phyloP scores from a whole-genome alignment of 371 early-diverging fungal species.

The Mucor indicus region DNA sequence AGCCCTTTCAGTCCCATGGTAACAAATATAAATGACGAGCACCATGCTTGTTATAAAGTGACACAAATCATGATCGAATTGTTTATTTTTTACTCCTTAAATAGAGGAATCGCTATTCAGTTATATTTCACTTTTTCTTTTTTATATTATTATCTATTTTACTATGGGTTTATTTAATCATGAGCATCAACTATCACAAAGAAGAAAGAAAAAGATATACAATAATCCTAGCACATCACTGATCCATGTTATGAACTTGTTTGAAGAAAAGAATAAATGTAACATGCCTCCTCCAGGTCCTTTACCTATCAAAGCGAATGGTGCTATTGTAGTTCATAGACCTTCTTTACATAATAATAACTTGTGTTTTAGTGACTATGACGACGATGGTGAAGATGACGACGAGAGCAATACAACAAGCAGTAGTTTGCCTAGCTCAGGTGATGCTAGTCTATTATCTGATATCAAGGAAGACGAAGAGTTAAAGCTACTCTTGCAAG shows the following conservation, averaged over 20 bases:
- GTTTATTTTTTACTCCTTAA: no score
- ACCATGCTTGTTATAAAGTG: no score
- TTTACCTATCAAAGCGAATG: constrained; percentile 24
- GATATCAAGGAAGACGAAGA: no score
- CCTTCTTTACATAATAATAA: not conserved
- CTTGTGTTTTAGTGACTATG: not conserved
- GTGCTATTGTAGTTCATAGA: constrained; percentile 21
- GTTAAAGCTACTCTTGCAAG: constrained; percentile 13
- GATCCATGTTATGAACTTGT: constrained; percentile 13
- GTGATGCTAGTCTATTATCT: not conserved
- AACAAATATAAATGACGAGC: no score
- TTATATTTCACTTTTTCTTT: no score
- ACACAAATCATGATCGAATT: no score
- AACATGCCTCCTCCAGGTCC: constrained; percentile 6
- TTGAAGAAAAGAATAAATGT: constrained; percentile 16
- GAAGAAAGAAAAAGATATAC: no score
- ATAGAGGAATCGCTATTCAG: no score
- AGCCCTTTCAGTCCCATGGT: no score
- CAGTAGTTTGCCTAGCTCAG: not conserved
- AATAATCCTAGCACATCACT: not conserved
- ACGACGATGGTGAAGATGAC: not conserved
- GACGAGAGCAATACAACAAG: not conserved
- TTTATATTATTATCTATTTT: no score
- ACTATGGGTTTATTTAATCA: no score
- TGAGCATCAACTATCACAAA: no score